phyloP scores from a whole-genome alignment of 805 yeast genomes.

The Pichia nakasei region DNA sequence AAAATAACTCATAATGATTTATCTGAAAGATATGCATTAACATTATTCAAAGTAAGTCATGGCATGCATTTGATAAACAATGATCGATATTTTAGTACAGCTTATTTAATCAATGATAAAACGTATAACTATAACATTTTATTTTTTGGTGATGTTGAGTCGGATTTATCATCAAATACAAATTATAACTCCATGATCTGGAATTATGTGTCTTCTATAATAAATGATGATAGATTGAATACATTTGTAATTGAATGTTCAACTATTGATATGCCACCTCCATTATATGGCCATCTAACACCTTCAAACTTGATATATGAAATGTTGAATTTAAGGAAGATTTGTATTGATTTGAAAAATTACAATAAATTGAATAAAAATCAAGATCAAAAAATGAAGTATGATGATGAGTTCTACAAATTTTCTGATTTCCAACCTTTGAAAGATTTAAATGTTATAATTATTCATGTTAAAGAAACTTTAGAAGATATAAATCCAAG shows the following conservation, averaged over 20 bases:
- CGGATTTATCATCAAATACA: conserved; percentile 41
- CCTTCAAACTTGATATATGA: conserved; percentile 58
- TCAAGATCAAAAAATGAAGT: neutral
- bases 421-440: conserved; percentile 27
- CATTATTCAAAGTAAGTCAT: conserved; percentile 35
- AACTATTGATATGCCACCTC: conserved; percentile 36
- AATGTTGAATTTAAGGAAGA: conserved; percentile 27
- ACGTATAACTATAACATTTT: conserved; percentile 33
- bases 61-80: conserved; percentile 16
- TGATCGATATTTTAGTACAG: conserved; percentile 39
- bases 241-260: conserved; percentile 78
- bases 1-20: neutral
- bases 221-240: conserved; percentile 33
- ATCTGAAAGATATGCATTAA: conserved; percentile 30
- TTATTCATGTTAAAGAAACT: conserved; percentile 47
- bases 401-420: conserved; percentile 11
- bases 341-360: conserved; percentile 14
- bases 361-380: neutral
- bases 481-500: conserved; percentile 45
- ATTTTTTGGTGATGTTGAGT: conserved; percentile 80
- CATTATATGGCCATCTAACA: conserved; percentile 73
- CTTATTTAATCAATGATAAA: conserved; percentile 41
- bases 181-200: conserved; percentile 41
- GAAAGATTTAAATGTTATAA: conserved; percentile 35
- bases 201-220: conserved; percentile 41